Evolutionary conservation across 371 early-diverging fungal genomes (phyloP), one percentile per base, ranked within the genome.

Genomic region (Rhizopus delemar): DNA sequence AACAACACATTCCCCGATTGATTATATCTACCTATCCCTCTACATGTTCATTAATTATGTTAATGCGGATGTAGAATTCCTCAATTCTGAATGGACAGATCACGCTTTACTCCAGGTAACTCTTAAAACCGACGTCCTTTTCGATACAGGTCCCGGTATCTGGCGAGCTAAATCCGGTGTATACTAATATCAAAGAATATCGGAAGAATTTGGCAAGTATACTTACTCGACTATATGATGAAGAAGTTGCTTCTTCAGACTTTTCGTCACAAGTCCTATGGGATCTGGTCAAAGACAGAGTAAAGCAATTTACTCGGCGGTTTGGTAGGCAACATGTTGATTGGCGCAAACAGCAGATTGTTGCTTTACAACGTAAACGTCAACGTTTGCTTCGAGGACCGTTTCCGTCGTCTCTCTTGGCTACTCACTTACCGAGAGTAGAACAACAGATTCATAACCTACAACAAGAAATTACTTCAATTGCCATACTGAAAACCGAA

Each of bases 161-260:
- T 53, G 54, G 54, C 41, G 54, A 28, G 54, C n/a, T n/a, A 22
- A 53, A 53, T 31, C 54, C 54, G 6, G 15, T 13, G 13, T 29
- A 33, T 51, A 13, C 34, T 4, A 8, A 38, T 2, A 38, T 11
- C 22, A 6, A 13, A 38, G 39, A 5, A 38, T 38, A 11, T 38
- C 5, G 3, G 5, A 3, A 38, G 13, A 11, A 8, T 4, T 8
- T 5, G 8, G 5, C 39, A 38, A 8, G 8, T 13, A 11, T 13
- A 6, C 39, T 38, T 38, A 5, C 13, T 13, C 2, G 8, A 8
- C 5, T 38, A 0, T 38, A 38, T 38, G 8, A 38, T 38, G 4
- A 13, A 38, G 8, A 13, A 8, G 2, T 38, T 11, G 2, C 8
- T 2, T 38, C 39, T 11, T 38, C 39, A 0, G 2, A 38, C 2